Conservation (phyloP, 331 rosid genomes). For the Cucumis variabilis region DNA sequence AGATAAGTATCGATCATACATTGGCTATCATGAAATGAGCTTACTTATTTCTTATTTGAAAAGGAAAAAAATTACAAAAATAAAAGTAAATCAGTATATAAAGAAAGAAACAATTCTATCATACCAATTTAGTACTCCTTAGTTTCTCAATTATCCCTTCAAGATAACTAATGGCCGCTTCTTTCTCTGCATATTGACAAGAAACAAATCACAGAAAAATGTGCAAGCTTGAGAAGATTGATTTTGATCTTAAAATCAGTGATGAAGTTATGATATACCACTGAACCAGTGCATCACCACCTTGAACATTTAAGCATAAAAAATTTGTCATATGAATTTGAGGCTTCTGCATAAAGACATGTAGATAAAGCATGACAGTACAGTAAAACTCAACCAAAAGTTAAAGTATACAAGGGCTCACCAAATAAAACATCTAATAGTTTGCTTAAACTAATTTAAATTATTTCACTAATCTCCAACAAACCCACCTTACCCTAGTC, state of each 20-base stretch:
- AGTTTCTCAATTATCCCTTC: conserved; percentile 93
- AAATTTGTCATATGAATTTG: background rate
- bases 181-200: conserved; percentile 93
- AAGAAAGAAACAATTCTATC: conserved; percentile 24
- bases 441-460: background rate
- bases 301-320: conserved; percentile 56
- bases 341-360: background rate
- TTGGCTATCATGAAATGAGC: conserved; percentile 2
- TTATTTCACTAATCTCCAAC: background rate
- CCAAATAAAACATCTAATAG: too few relatives aligned
- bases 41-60: background rate
- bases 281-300: conserved; percentile 96
- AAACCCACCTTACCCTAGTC: background rate
- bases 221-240: conserved; percentile 99
- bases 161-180: conserved; percentile 89
- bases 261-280: conserved; percentile 94
- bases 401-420: background rate
- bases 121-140: conserved; percentile 86
- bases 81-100: background rate
- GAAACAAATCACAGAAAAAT: conserved; percentile 96
- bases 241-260: conserved; percentile 98
- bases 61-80: background rate
- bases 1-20: background rate
- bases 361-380: background rate
- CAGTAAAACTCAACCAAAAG: background rate